Base-by-base conservation (phyloP, 73 alveolate species). In the Paramecium sonneborni region DNA sequence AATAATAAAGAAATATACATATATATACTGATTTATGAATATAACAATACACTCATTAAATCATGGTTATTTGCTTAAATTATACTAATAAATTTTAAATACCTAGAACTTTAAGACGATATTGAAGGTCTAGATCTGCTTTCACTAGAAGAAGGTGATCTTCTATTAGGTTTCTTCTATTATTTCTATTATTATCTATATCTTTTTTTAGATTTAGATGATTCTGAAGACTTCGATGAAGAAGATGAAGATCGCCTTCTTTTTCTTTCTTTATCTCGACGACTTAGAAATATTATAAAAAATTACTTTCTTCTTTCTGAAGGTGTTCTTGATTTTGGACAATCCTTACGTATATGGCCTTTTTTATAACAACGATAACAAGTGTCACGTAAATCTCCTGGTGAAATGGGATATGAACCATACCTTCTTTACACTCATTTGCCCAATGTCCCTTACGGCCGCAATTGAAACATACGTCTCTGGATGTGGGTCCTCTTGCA, bases 361-460 rank as follows among this genome's bases (percentile, higher is more conserved):
- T 92, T 43, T 34, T 92, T 62, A 38, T 79, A 92, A 37, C 97
- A 93, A 67, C 94, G 93, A 44, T 93, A 93, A 89, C 97, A 93
- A 8, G 95, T 82, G 41, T 93, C 95, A 10, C 94, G 88, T 20
- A 92, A 26, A 24, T 92, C 76, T 24, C 93, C 70, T 48, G 69
- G 79, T 28, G 28, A 69, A 62, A 62, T 62, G 84, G 48, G 23
- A 62, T 30, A 62, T 23, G 84, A 23, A 44, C 34, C 34, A 7
- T 88, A 69, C 94, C 94, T 88, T 88, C 94, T 56, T 72, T 93
- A 38, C 94, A 74, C 48, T 79, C 92, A 57, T 85, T 93, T 30
- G 94, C 94, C 98, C 98, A 95, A 92, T 95, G 98, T 23, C 98
- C 98, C 74, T 34, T 67, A 44, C 94, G 93, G 37, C 97, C 97